Conservation (phyloP, 164 flowering plant species). For the Paratinospora sagittata region DNA sequence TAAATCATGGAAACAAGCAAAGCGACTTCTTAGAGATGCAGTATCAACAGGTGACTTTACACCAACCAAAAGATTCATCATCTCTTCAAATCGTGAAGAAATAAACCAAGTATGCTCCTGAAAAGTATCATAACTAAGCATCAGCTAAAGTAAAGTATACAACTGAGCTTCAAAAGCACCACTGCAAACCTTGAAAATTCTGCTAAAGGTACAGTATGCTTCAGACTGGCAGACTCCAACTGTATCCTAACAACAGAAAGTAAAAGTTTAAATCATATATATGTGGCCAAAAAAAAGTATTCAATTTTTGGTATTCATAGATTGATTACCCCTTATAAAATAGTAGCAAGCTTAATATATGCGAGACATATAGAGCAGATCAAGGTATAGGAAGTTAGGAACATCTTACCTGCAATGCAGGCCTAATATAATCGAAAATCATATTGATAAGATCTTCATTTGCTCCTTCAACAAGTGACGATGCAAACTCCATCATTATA, state of each 20-base stretch:
- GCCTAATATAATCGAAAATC: slow-evolving; percentile 41
- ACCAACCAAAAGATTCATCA: slow-evolving; percentile 54
- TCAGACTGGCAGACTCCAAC: slow-evolving; percentile 33
- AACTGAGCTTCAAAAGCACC: neutral
- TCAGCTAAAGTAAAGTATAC: neutral
- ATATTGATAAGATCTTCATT: slow-evolving; percentile 54
- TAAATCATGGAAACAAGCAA: slow-evolving; percentile 52
- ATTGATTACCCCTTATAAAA: neutral
- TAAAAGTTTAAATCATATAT: slow-evolving; percentile 2
- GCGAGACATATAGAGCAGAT: neutral
- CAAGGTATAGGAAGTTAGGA: too few species aligned
- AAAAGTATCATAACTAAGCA: slow-evolving; percentile 13
- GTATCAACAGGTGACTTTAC: slow-evolving; percentile 43
- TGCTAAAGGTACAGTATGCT: slow-evolving; percentile 57
- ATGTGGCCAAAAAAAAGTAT: neutral
- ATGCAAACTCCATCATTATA: slow-evolving; percentile 57
- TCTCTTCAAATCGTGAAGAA: slow-evolving; percentile 47
- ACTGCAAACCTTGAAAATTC: slow-evolving; percentile 61
- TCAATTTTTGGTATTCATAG: neutral
- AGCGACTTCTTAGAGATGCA: slow-evolving; percentile 42
- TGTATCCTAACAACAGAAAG: slow-evolving; percentile 31
- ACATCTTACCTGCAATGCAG: slow-evolving; percentile 46
- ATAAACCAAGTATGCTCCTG: slow-evolving; percentile 76
- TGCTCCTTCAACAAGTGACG: slow-evolving; percentile 64
- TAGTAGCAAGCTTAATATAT: neutral